Evolutionary conservation across 441 rosid genomes (phyloP), one percentile per base, ranked within the genome.

Genomic region (Viola pubescens): DNA sequence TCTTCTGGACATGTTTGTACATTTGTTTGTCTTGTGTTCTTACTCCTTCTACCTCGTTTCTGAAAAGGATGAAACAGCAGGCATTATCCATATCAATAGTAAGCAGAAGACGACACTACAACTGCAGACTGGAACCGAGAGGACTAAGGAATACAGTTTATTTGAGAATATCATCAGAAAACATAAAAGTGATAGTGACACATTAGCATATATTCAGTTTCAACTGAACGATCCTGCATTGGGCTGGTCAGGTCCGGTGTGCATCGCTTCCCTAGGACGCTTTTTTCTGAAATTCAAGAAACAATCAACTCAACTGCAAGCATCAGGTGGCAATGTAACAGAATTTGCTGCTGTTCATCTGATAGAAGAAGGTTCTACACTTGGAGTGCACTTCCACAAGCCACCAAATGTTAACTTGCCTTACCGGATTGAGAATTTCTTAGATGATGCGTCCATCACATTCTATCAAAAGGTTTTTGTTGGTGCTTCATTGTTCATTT

Each of bases 161-260:
- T 86, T 94, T 68, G 99, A 94, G 75, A 89, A 83, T 65, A 62
- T 86, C 56, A 88, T 94, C 74, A 80, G 75, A 72, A 94, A 83
- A 77, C 99, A 94, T 72, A 79, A 78, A 75, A 79, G 75, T 68
- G 80, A 80, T 70, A 64, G 58, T 42, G 87, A 83, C 54, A 78
- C 81, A 62, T 68, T 76, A 74, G 60, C 66, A 60, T 79, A 70
- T 75, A 78, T 90, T 67, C 96, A 89, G 78, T 88, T 89, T 74
- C 87, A 54, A 63, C 65, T 78, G 65, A 70, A 78, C 75, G 82
- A 81, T 49, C 74, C 86, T 69, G 81, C 79, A 53, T 69, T 78
- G 65, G 70, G 80, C 70, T 94, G 96, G 98, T 94, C 98, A 14
- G 97, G 98, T 16, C 98, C 98, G 64, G 76, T 89, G 61, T 88